Conservation (phyloP, 208 protist genomes). For the Wallacemonas collosoma region DNA sequence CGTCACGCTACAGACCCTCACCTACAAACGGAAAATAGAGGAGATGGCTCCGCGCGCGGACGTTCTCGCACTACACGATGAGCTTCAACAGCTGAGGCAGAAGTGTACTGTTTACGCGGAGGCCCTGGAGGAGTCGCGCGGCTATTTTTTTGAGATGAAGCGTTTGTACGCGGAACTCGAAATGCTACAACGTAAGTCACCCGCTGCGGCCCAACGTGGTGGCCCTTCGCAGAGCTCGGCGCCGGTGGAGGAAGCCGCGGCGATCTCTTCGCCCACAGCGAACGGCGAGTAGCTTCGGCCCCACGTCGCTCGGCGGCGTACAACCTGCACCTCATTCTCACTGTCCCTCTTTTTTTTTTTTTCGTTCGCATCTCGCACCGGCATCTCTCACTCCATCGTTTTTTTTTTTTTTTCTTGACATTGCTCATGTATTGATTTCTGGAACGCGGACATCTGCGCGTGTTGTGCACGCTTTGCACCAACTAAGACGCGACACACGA, state of each 20-base stretch:
- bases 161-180: constrained; percentile 66
- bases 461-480: no score
- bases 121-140: constrained; percentile 66
- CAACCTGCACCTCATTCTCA: no score
- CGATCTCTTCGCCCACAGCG: not conserved
- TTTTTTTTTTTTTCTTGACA: no score
- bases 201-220: not conserved
- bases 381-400: no score
- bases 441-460: no score
- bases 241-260: not conserved
- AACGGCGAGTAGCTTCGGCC: no score
- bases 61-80: constrained; percentile 55
- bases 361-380: no score
- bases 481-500: no score
- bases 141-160: constrained; percentile 79
- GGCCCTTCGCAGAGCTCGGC: not conserved
- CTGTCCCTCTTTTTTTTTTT: no score
- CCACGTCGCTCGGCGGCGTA: no score
- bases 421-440: no score
- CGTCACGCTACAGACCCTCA: constrained; percentile 27
- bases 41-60: constrained; percentile 35
- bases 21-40: constrained; percentile 30
- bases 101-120: constrained; percentile 72
- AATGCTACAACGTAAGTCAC: constrained; percentile 10
- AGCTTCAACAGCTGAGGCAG: constrained; percentile 53